Percentiles rank a stretch among this genome's conserved stretches.
Conservation (phyloP, 176 grass and related monocot genomes). For the Phragmites australis region DNA sequence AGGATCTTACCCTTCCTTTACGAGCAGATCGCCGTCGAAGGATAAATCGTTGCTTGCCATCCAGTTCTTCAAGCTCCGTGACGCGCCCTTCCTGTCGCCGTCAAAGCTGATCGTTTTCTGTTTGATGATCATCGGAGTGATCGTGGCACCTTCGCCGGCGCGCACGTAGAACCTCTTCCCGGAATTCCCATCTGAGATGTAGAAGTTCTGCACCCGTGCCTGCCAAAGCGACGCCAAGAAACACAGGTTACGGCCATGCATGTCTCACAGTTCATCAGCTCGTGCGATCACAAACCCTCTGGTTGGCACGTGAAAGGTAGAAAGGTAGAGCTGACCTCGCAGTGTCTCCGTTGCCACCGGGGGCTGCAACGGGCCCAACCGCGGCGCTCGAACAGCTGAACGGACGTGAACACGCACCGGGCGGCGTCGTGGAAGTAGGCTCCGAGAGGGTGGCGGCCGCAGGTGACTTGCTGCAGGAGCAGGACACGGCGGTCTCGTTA, state of each 20-base stretch:
- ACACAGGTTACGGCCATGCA: background rate
- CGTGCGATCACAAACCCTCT: background rate
- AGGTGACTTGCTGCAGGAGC: constrained; percentile 86
- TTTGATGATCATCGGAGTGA: constrained; percentile 64
- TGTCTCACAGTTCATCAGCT: background rate
- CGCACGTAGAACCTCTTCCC: constrained; percentile 82
- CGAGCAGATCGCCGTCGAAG: constrained; percentile 28
- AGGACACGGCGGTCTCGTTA: background rate
- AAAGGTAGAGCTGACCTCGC: constrained; percentile 41
- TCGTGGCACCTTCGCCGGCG: constrained; percentile 54
- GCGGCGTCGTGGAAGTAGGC: constrained; percentile 62
- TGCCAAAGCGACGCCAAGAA: constrained; percentile 30
- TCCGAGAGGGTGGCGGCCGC: constrained; percentile 54
- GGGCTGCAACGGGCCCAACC: constrained; percentile 44
- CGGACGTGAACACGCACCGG: constrained; percentile 76
- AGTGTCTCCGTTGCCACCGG: constrained; percentile 59
- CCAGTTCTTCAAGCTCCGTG: constrained; percentile 51
- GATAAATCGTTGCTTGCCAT: constrained; percentile 45
- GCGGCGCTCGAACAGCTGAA: constrained; percentile 52
- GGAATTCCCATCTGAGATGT: constrained; percentile 72
- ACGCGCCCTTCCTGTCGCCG: constrained; percentile 30
- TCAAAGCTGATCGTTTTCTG: constrained; percentile 42
- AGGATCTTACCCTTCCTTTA: constrained; percentile 71
- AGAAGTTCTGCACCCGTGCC: constrained; percentile 65
- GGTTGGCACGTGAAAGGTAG: background rate